phyloP scores from a whole-genome alignment of 352 stramenopile species.

The Phytophthora chlamydospora region DNA sequence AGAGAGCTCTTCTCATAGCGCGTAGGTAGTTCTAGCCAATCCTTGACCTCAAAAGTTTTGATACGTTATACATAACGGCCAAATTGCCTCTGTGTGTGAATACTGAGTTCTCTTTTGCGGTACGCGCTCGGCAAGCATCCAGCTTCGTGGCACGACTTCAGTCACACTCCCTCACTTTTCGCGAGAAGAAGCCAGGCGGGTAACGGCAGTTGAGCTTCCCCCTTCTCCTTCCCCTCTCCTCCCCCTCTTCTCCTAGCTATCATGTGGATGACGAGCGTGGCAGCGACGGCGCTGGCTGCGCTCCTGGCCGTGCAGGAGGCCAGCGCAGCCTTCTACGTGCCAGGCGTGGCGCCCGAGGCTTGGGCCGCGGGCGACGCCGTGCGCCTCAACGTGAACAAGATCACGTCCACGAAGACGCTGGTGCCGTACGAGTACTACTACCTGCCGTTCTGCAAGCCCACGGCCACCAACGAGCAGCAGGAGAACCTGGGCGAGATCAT shows the following conservation, averaged over 20 bases:
- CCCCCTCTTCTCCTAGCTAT: conserved; percentile 6
- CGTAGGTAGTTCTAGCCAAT: too few species aligned
- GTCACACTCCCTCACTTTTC: conserved; percentile 16
- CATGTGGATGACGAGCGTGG: conserved; percentile 47
- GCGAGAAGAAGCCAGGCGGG: conserved; percentile 26
- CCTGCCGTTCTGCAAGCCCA: conserved; percentile 92
- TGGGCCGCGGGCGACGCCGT: conserved; percentile 87
- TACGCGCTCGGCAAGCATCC: not conserved
- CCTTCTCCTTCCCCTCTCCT: not conserved
- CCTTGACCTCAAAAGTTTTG: too few species aligned
- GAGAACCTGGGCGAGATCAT: conserved; percentile 95
- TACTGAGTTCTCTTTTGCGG: too few species aligned
- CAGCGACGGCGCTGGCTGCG: conserved; percentile 27
- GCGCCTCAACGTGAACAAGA: conserved; percentile 97
- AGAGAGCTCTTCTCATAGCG: too few species aligned
- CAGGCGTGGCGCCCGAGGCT: conserved; percentile 83
- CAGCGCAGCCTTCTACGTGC: conserved; percentile 83
- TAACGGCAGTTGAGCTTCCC: conserved; percentile 12
- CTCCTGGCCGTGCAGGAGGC: conserved; percentile 27
- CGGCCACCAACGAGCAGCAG: conserved; percentile 81
- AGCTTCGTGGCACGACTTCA: conserved; percentile 32
- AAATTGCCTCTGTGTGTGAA: too few species aligned
- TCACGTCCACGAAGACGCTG: conserved; percentile 98
- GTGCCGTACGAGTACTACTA: conserved; percentile 99
- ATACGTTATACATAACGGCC: too few species aligned